A percentile compares a stretch with the other conserved stretches of the same genome.
Conservation (phyloP, 768 basidiomycete species). For the Bullera alba region DNA sequence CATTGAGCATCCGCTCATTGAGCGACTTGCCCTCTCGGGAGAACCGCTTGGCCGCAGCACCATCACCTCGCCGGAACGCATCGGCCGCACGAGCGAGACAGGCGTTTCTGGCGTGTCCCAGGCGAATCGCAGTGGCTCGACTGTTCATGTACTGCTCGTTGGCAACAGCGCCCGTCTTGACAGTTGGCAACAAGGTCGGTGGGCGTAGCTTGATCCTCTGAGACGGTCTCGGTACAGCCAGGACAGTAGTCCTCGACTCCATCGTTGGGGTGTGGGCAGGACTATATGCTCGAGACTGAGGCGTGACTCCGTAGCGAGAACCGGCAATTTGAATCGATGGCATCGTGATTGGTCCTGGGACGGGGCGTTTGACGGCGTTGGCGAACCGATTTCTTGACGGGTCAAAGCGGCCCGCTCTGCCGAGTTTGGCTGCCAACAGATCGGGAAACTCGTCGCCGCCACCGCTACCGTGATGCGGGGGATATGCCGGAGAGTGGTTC, state of each 20-base stretch:
- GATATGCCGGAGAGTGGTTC: slow-evolving; percentile 17
- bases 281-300: background rate
- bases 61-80: slow-evolving; percentile 91
- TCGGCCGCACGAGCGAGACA: slow-evolving; percentile 92
- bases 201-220: slow-evolving; percentile 76
- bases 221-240: slow-evolving; percentile 53
- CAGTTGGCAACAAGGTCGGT: slow-evolving; percentile 75
- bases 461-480: background rate
- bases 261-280: slow-evolving; percentile 3
- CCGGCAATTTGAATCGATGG: slow-evolving; percentile 21
- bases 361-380: slow-evolving; percentile 73
- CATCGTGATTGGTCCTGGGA: slow-evolving; percentile 17
- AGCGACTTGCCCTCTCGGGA: slow-evolving; percentile 88
- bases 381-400: slow-evolving; percentile 83
- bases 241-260: slow-evolving; percentile 2
- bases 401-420: slow-evolving; percentile 55
- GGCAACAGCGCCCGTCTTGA: slow-evolving; percentile 74
- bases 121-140: slow-evolving; percentile 76
- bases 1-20: slow-evolving; percentile 80
- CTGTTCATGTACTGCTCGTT: slow-evolving; percentile 82
- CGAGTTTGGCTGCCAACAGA: slow-evolving; percentile 21
- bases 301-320: slow-evolving; percentile 8
- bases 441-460: slow-evolving; percentile 46
- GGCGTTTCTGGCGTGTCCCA: slow-evolving; percentile 88
- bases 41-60: slow-evolving; percentile 90